A percentile compares a stretch with the other conserved stretches of the same genome.
Evolutionary conservation across 331 rosid genomes (phyloP).

Genomic region (Malus hybrid): DNA sequence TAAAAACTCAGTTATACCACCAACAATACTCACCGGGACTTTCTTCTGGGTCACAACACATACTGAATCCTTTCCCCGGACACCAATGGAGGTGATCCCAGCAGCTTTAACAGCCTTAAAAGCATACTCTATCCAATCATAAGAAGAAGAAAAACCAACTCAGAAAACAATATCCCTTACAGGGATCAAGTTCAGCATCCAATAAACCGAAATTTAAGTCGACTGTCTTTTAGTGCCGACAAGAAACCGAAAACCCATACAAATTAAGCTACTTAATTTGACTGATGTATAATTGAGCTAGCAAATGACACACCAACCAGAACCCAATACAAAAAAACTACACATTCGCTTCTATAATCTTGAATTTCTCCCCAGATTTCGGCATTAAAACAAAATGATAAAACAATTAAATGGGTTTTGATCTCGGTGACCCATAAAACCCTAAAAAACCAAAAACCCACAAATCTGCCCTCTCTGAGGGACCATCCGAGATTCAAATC

Average conservation of each 20-base stretch:
- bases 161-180: neutral
- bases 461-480: neutral
- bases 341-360: neutral
- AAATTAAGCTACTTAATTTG: neutral
- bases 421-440: neutral
- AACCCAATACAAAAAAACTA: neutral
- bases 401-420: neutral
- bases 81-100: conserved; percentile 93
- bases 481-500: neutral
- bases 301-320: neutral
- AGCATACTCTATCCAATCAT: conserved; percentile 70
- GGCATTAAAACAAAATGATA: neutral
- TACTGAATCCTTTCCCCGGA: conserved; percentile 86
- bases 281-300: neutral
- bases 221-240: neutral
- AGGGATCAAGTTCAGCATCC: neutral
- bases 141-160: neutral
- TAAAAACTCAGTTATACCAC: neutral
- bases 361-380: neutral
- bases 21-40: conserved; percentile 72
- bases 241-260: neutral
- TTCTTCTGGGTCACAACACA: conserved; percentile 98
- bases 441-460: neutral
- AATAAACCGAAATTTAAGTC: neutral
- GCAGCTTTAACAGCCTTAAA: conserved; percentile 98